Evolutionary conservation across 2,329 filamentous ascomycete genomes (phyloP), one percentile per base, ranked within the genome.

Genomic region (Endoconidiophora polonica): DNA sequence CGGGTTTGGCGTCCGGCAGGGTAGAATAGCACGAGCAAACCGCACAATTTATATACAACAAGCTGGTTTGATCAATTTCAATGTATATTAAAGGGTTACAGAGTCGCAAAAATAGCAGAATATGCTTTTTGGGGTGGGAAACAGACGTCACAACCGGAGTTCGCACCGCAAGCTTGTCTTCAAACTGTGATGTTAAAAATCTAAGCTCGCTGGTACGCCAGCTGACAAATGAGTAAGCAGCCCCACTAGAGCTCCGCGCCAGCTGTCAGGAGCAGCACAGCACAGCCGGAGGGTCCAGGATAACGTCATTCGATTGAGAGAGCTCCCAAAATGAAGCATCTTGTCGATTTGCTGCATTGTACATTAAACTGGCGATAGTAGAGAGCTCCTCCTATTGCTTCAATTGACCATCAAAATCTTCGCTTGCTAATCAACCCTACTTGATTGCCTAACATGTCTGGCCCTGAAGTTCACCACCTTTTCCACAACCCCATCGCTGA

Each of bases 401-500:
- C 37, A 5, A 6, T 41, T n/a, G 22, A 7, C 9, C 33, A 14
- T 26, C 16, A 2, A 22, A 20, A 16, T 20, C 36, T 40, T 37
- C n/a, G 36, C 71, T 45, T 23, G 46, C 9, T 37, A 54, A 53
- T 36, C 48, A 46, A 48, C 16, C 48, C 49, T 55, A 18, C 22
- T 29, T 10, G 18, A 44, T 44, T 42, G 24, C 29, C 36, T 18
- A 48, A 9, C 14, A 96, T 96, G 90, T 73, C 85, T 50, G 65
- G 81, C 54, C 86, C 88, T 56, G 86, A 96, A 73, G 84, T 94
- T 53, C 86, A 96, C 68, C 88, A 96, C 62, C 82, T 98, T 57
- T 98, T 98, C 71, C 87, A 96, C 70, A 79, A 83, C 59, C 87
- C 90, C 55, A 95, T 98, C 62, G 86, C 86, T 57, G 91, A 98